These are phyloP conservation scores for Phyllosticta paracitricarpa DNA, from an alignment of 2,329 filamentous ascomycete species.

Conservation along the genomic window DNA sequence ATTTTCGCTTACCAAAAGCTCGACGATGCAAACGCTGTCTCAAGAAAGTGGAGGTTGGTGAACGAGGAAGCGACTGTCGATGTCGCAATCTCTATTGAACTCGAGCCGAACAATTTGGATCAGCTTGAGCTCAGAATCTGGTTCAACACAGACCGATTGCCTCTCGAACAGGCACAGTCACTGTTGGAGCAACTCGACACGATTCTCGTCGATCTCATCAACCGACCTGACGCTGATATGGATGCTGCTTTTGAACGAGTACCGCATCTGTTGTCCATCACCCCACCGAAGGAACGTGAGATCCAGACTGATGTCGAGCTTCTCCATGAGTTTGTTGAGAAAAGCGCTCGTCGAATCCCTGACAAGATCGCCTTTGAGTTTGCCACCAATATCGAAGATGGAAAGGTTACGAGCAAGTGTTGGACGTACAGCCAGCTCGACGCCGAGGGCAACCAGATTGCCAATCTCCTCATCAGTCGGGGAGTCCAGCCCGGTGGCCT, in stretches of 20 bases:
- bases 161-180: slow-evolving; percentile 54
- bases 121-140: slow-evolving; percentile 55
- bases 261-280: slow-evolving; percentile 50
- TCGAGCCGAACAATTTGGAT: slow-evolving; percentile 47
- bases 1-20: slow-evolving; percentile 73
- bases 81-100: slow-evolving; percentile 63
- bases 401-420: slow-evolving; percentile 35
- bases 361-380: slow-evolving; percentile 65
- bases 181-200: slow-evolving; percentile 64
- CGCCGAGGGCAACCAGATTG: slow-evolving; percentile 59
- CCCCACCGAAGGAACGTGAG: slow-evolving; percentile 47
- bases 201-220: slow-evolving; percentile 50
- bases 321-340: slow-evolving; percentile 71
- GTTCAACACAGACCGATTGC: slow-evolving; percentile 54
- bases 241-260: slow-evolving; percentile 28
- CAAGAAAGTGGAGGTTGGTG: slow-evolving; percentile 46
- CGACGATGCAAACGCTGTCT: slow-evolving; percentile 17
- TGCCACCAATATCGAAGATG: slow-evolving; percentile 45
- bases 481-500: slow-evolving; percentile 48
- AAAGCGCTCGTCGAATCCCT: slow-evolving; percentile 46
- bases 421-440: slow-evolving; percentile 75
- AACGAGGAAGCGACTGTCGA: slow-evolving; percentile 62
- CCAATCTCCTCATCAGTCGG: slow-evolving; percentile 48
- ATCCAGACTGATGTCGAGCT: slow-evolving; percentile 51
- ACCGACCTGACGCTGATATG: slow-evolving; percentile 34